Conservation (phyloP, 768 basidiomycete genomes). For the Sutorius australiensis region DNA sequence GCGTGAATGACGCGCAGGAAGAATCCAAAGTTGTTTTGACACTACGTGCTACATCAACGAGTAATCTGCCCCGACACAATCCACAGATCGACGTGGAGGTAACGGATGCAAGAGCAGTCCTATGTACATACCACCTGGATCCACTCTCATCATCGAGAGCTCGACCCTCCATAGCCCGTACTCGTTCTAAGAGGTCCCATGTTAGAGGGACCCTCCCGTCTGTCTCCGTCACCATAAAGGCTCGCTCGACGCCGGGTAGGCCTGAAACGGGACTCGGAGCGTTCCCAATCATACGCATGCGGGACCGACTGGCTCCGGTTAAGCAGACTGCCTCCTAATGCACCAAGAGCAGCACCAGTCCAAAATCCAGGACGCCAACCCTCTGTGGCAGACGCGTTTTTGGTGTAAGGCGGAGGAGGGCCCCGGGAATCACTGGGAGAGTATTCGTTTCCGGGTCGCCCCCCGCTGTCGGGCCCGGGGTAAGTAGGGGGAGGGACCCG, state of each 20-base stretch:
- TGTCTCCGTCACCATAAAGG: slow-evolving; percentile 38
- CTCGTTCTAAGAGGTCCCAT: slow-evolving; percentile 71
- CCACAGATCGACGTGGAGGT: neutral
- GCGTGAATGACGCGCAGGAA: neutral
- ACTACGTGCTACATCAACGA: slow-evolving; percentile 1
- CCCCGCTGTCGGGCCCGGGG: slow-evolving; percentile 24
- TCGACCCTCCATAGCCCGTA: slow-evolving; percentile 78
- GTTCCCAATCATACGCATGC: slow-evolving; percentile 58
- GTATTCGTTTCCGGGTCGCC: slow-evolving; percentile 37
- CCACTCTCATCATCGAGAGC: slow-evolving; percentile 48
- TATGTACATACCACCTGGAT: neutral
- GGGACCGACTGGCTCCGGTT: slow-evolving; percentile 36
- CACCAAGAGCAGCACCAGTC: slow-evolving; percentile 77
- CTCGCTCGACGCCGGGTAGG: slow-evolving; percentile 24
- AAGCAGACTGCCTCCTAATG: slow-evolving; percentile 57
- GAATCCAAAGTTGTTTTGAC: neutral
- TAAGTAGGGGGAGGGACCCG: slow-evolving; percentile 26
- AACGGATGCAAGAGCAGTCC: neutral
- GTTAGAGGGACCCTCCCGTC: slow-evolving; percentile 67
- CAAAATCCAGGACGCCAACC: slow-evolving; percentile 76
- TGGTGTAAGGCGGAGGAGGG: slow-evolving; percentile 57
- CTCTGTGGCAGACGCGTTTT: slow-evolving; percentile 27
- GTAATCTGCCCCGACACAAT: neutral
- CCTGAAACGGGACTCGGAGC: slow-evolving; percentile 33
- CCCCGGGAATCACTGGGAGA: slow-evolving; percentile 52